Evolutionary conservation across 208 protist species (phyloP).

Genomic region (Acanthamoeba rhysodes): DNA sequence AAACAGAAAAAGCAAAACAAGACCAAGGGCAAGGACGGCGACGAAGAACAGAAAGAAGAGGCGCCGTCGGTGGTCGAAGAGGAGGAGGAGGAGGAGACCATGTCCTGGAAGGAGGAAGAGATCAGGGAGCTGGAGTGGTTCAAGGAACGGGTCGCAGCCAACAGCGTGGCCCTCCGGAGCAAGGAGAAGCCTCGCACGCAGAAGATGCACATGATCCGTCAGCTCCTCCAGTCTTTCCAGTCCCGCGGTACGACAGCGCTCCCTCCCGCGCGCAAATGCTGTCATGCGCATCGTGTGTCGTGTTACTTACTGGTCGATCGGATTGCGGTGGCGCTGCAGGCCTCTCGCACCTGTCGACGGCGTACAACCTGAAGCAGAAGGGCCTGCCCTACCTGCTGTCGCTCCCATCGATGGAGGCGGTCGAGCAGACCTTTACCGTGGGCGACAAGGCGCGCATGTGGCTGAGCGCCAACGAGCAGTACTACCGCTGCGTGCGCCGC

Average conservation of each 20-base stretch:
- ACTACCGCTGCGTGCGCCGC: constrained; percentile 52
- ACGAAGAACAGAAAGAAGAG: neutral
- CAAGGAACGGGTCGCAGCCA: neutral
- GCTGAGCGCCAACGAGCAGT: constrained; percentile 56
- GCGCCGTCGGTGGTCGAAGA: neutral
- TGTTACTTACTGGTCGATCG: neutral
- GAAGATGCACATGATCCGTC: constrained; percentile 68
- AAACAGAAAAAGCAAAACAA: neutral
- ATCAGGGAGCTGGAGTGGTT: constrained; percentile 55
- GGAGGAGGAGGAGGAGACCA: constrained; percentile 14
- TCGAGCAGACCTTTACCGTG: neutral
- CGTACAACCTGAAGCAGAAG: constrained; percentile 49
- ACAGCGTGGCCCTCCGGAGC: constrained; percentile 14
- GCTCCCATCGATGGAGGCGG: constrained; percentile 49
- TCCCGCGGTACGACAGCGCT: neutral
- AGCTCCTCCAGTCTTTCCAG: constrained; percentile 68
- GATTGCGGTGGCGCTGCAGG: neutral
- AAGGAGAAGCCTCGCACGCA: constrained; percentile 60
- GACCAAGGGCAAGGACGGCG: neutral
- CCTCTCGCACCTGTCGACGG: constrained; percentile 59
- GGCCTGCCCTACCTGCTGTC: constrained; percentile 57
- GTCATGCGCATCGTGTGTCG: neutral
- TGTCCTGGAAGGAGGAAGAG: constrained; percentile 46
- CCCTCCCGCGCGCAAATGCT: neutral
- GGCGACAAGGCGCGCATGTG: constrained; percentile 18